phyloP scores from a whole-genome alignment of 768 basidiomycete species.

The Lentinula detonsa region DNA sequence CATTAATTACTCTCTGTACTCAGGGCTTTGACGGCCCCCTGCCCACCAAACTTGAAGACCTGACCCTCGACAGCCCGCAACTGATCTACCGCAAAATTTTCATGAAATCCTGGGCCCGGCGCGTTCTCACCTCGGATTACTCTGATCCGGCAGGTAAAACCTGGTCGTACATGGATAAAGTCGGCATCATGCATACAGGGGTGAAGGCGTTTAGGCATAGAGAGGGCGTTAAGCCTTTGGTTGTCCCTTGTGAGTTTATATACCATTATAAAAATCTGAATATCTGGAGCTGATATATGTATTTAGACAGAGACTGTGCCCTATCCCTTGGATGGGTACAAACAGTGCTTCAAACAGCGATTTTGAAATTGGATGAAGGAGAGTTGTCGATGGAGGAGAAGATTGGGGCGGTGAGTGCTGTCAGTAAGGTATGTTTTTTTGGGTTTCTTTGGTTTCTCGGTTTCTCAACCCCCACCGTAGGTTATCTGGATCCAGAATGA shows the following conservation, averaged over 20 bases:
- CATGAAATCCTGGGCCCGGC: slow-evolving; percentile 27
- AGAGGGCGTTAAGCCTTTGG: slow-evolving; percentile 21
- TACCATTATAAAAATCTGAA: background rate
- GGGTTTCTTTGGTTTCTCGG: background rate
- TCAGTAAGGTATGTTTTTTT: slow-evolving; percentile 32
- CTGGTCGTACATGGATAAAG: slow-evolving; percentile 38
- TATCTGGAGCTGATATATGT: too few relatives aligned
- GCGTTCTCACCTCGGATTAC: slow-evolving; percentile 38
- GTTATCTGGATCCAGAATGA: slow-evolving; percentile 48
- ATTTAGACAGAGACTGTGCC: slow-evolving; percentile 32
- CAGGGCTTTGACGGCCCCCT: slow-evolving; percentile 35
- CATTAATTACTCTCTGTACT: background rate
- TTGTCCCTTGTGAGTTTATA: slow-evolving; percentile 24
- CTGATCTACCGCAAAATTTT: slow-evolving; percentile 40
- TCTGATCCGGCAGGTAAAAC: slow-evolving; percentile 22
- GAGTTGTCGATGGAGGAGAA: slow-evolving; percentile 27
- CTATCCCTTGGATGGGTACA: slow-evolving; percentile 41
- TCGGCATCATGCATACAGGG: slow-evolving; percentile 46
- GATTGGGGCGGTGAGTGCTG: slow-evolving; percentile 31
- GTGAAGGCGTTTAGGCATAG: slow-evolving; percentile 35
- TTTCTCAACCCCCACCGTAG: slow-evolving; percentile 15
- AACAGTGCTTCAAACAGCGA: slow-evolving; percentile 34
- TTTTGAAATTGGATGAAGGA: slow-evolving; percentile 32
- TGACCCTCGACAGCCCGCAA: slow-evolving; percentile 36
- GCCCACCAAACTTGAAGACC: slow-evolving; percentile 30